Percentiles rank a stretch among this genome's conserved stretches.
phyloP scores from a whole-genome alignment of 306 rosid species.

The Lithocarpus polystachyus region DNA sequence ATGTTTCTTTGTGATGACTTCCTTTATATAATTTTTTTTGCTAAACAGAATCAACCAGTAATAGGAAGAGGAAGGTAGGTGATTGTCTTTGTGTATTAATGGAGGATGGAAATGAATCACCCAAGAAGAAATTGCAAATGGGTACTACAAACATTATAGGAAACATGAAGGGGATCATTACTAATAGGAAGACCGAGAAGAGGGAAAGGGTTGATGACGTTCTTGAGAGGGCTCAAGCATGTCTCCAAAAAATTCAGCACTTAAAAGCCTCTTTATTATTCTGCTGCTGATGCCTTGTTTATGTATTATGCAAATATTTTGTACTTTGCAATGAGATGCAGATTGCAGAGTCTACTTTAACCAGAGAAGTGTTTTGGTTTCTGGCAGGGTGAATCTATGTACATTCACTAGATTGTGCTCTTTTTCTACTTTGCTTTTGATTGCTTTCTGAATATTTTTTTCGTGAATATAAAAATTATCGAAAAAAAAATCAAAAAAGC shows the following conservation, averaged over 20 bases:
- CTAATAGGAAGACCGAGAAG: conserved; percentile 31
- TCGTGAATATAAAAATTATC: too few relatives aligned
- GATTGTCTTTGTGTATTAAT: neutral
- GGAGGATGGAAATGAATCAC: conserved; percentile 11
- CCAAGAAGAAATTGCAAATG: conserved; percentile 18
- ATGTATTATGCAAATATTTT: too few relatives aligned
- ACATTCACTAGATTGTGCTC: too few relatives aligned
- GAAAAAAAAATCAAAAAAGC: too few relatives aligned
- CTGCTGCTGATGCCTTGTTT: conserved; percentile 20
- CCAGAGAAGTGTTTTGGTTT: too few relatives aligned
- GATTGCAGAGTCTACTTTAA: too few relatives aligned
- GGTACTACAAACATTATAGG: too few relatives aligned
- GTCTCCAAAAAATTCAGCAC: conserved; percentile 42
- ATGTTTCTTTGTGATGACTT: neutral
- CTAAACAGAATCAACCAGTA: conserved; percentile 44
- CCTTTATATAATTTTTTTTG: conserved; percentile 6
- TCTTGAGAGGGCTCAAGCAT: conserved; percentile 48
- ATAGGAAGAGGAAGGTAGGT: conserved; percentile 27
- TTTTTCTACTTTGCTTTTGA: too few relatives aligned
- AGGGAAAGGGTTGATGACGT: conserved; percentile 47
- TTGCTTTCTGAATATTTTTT: too few relatives aligned
- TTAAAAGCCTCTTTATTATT: conserved; percentile 32
- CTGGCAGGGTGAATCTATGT: too few relatives aligned
- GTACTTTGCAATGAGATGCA: too few relatives aligned
- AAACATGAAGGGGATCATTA: too few relatives aligned